Percentiles rank a stretch among this genome's conserved stretches.
These are phyloP conservation scores for Naganishia antarctica DNA, from an alignment of 768 basidiomycete species.

Conservation along the genomic window DNA sequence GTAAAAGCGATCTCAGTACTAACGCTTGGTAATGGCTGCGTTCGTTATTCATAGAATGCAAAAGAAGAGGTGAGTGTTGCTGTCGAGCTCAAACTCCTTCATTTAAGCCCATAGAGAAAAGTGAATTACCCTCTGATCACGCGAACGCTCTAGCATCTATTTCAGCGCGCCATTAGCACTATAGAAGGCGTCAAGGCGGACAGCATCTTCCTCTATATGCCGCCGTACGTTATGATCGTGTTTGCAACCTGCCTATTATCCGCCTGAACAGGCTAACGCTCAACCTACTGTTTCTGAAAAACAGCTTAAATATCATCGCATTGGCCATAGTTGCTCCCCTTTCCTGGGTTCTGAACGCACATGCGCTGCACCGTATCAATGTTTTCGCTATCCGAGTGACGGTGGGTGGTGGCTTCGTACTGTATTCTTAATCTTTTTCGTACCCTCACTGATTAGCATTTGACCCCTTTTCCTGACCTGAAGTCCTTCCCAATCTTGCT, in stretches of 20 bases:
- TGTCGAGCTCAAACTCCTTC: too few species aligned
- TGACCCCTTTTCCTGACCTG: background rate
- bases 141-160: constrained; percentile 60
- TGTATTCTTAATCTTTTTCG: too few species aligned
- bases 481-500: constrained; percentile 16
- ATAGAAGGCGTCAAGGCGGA: constrained; percentile 89
- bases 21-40: too few species aligned
- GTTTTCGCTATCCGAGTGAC: constrained; percentile 81
- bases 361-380: constrained; percentile 73
- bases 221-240: constrained; percentile 56
- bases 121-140: background rate
- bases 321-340: constrained; percentile 73
- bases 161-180: constrained; percentile 77
- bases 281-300: background rate
- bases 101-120: background rate
- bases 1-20: too few species aligned
- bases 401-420: too few species aligned
- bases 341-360: constrained; percentile 68
- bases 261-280: constrained; percentile 59
- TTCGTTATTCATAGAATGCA: too few species aligned
- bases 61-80: constrained; percentile 56
- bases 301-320: constrained; percentile 53
- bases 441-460: background rate
- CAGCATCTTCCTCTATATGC: constrained; percentile 84
- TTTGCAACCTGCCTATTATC: background rate